These are phyloP conservation scores for Mollisiaceae sp. DNA, from an alignment of 2,329 filamentous ascomycete species.

Conservation along the genomic window DNA sequence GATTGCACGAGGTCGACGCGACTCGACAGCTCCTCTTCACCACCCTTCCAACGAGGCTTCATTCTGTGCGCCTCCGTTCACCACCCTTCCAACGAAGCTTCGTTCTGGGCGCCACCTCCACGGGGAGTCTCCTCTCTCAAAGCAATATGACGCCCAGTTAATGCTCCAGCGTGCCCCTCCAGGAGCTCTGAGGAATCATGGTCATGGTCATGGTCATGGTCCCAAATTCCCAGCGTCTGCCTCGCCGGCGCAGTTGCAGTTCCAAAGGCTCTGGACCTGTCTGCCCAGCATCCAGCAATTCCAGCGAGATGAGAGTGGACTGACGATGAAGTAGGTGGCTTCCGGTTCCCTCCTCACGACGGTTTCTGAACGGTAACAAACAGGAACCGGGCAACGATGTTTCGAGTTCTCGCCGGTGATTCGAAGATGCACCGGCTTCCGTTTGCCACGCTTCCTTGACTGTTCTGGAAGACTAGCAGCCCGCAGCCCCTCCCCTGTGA, in stretches of 20 bases:
- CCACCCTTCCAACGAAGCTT: not conserved
- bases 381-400: not conserved
- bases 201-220: not conserved
- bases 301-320: conserved; percentile 4
- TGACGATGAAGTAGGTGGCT: conserved; percentile 29
- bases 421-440: conserved; percentile 14
- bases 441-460: conserved; percentile 15
- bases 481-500: too few species aligned
- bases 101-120: not conserved
- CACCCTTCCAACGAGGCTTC: not conserved
- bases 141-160: not conserved
- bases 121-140: not conserved
- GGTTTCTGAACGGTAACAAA: not conserved
- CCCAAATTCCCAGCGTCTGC: not conserved
- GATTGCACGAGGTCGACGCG: not conserved
- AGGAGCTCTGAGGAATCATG: too few species aligned
- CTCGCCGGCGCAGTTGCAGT: not conserved
- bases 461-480: conserved; percentile 23
- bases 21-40: not conserved
- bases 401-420: conserved; percentile 9
- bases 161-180: not conserved
- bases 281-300: not conserved
- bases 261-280: conserved; percentile 13
- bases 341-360: not conserved
- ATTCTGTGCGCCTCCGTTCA: too few species aligned